phyloP scores from a whole-genome alignment of 768 basidiomycete species.

The Naganishia onofrii region DNA sequence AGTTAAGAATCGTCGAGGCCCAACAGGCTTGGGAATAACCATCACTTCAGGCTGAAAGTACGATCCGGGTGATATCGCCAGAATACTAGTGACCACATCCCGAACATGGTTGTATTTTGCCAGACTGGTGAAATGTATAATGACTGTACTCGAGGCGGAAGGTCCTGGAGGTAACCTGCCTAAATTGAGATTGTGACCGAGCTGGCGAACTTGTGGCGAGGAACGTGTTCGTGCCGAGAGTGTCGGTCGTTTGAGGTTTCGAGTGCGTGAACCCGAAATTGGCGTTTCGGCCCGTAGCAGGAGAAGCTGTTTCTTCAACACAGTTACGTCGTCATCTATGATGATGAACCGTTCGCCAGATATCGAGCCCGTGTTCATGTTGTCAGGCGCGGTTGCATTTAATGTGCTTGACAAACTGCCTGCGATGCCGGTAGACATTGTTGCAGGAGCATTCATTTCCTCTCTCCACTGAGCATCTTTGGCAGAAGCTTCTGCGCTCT shows the following conservation, averaged over 20 bases:
- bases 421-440: conserved; percentile 34
- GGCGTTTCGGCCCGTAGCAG: conserved; percentile 59
- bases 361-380: conserved; percentile 7
- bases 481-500: conserved; percentile 22
- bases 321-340: conserved; percentile 85
- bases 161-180: neutral
- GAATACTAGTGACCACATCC: conserved; percentile 72
- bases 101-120: conserved; percentile 83
- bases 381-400: conserved; percentile 26
- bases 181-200: conserved; percentile 29
- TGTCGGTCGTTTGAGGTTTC: conserved; percentile 45
- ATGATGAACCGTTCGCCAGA: conserved; percentile 62
- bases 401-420: conserved; percentile 1
- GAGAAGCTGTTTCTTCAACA: conserved; percentile 71
- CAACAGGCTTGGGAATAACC: conserved; percentile 95
- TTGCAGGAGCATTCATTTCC: conserved; percentile 21
- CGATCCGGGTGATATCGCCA: conserved; percentile 56
- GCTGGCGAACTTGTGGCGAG: conserved; percentile 70
- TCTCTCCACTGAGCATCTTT: conserved; percentile 1
- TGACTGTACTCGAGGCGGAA: conserved; percentile 52
- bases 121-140: conserved; percentile 88
- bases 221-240: conserved; percentile 58
- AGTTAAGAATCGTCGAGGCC: conserved; percentile 87
- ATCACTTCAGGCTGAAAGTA: conserved; percentile 71
- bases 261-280: conserved; percentile 38